phyloP scores from a whole-genome alignment of 495 filamentous ascomycete genomes.

The Hypoxylon lenormandii region DNA sequence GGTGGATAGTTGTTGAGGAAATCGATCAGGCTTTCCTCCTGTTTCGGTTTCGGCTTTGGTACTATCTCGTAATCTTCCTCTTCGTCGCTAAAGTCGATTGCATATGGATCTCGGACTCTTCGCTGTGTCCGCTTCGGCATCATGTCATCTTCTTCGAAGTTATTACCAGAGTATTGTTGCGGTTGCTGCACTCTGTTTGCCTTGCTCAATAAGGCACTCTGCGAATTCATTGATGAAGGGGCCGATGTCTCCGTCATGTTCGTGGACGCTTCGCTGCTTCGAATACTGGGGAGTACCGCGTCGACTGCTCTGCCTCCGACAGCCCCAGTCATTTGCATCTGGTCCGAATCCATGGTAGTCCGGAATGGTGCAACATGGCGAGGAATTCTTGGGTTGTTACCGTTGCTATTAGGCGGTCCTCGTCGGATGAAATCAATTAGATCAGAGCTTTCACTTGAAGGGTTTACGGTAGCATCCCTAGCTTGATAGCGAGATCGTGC shows the following conservation, averaged over 20 bases:
- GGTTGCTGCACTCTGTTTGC: conserved; percentile 36
- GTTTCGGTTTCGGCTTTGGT: conserved; percentile 53
- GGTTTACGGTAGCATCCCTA: conserved; percentile 72
- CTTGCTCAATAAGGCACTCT: conserved; percentile 62
- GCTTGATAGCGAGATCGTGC: conserved; percentile 71
- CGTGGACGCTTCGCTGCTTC: conserved; percentile 59
- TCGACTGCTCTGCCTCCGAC: conserved; percentile 65
- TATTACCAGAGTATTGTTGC: conserved; percentile 36
- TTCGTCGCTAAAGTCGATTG: conserved; percentile 86
- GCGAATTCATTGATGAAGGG: conserved; percentile 65
- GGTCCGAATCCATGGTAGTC: conserved; percentile 85
- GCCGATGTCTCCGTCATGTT: conserved; percentile 56
- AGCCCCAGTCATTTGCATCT: conserved; percentile 66
- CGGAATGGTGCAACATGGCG: conserved; percentile 87
- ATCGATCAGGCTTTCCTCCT: conserved; percentile 84
- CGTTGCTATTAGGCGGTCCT: conserved; percentile 70
- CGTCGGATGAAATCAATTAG: conserved; percentile 94
- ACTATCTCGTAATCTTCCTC: conserved; percentile 65
- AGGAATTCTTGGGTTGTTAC: conserved; percentile 73
- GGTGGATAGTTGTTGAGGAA: conserved; percentile 88
- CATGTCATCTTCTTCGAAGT: conserved; percentile 60
- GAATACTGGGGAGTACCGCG: conserved; percentile 58
- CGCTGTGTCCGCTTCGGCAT: conserved; percentile 76
- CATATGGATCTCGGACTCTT: conserved; percentile 87
- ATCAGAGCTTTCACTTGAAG: conserved; percentile 77